Evolutionary conservation across 345 rosid species (phyloP).

Genomic region (Boechera divaricarpa): DNA sequence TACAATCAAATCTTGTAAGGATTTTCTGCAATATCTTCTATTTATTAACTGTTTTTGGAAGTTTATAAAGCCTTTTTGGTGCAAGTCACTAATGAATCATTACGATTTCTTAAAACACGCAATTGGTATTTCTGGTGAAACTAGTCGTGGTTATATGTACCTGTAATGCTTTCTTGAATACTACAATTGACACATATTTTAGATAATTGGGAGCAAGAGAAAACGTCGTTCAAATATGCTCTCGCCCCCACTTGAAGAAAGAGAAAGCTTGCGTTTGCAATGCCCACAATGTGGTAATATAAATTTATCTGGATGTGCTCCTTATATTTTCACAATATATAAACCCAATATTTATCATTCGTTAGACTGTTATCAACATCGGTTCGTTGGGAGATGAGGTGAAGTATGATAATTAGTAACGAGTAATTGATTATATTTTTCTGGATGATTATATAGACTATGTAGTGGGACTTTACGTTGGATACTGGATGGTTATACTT

Average conservation of each 20-base stretch:
- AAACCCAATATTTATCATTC: background rate
- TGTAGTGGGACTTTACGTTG: background rate
- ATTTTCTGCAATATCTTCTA: constrained; percentile 7
- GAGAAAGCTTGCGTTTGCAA: constrained; percentile 48
- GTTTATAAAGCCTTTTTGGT: constrained; percentile 8
- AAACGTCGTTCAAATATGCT: constrained; percentile 52
- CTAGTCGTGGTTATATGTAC: background rate
- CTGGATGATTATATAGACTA: background rate
- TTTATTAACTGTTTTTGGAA: background rate
- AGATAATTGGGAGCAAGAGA: constrained; percentile 70
- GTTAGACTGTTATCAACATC: background rate
- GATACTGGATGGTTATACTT: background rate
- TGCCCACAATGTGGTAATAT: constrained; percentile 90
- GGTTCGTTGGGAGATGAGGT: background rate
- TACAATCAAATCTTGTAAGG: constrained; percentile 83
- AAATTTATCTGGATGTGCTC: constrained; percentile 27
- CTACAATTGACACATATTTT: constrained; percentile 33
- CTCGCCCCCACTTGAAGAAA: constrained; percentile 48
- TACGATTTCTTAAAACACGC: background rate
- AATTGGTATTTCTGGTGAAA: constrained; percentile 5
- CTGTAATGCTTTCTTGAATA: background rate
- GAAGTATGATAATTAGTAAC: background rate
- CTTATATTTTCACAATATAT: background rate
- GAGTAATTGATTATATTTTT: background rate
- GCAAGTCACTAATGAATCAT: background rate